A percentile compares a stretch with the other conserved stretches of the same genome.
Conservation (phyloP, 2,329 filamentous ascomycete species). For the Fusarium sublunatum region DNA sequence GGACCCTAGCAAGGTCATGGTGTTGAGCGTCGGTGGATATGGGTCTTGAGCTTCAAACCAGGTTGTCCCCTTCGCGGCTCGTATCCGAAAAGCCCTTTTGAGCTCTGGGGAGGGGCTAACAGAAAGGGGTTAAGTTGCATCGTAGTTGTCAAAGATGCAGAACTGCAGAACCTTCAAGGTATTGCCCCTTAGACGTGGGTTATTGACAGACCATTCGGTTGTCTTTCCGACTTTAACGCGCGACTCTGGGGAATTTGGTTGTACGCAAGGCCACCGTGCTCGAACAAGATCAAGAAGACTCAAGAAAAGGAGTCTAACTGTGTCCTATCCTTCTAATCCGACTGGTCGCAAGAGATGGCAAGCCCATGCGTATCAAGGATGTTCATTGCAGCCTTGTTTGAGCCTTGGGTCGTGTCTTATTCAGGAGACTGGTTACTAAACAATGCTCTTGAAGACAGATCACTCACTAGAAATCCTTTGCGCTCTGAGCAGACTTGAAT, state of each 20-base stretch:
- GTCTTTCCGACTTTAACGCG: constrained; percentile 5
- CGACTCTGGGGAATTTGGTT: constrained; percentile 3
- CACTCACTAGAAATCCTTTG: constrained; percentile 6
- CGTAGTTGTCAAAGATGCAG: neutral
- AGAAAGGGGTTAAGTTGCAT: constrained; percentile 8
- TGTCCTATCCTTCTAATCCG: neutral
- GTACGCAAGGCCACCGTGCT: constrained; percentile 18
- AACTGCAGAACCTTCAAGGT: neutral
- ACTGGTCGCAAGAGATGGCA: neutral
- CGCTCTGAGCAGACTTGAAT: neutral
- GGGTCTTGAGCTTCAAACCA: constrained; percentile 18
- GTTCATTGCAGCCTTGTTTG: neutral
- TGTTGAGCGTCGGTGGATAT: constrained; percentile 21
- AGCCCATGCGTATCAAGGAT: neutral
- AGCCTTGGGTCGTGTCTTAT: neutral
- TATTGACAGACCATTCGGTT: constrained; percentile 4
- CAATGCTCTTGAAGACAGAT: neutral
- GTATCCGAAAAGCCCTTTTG: constrained; percentile 21
- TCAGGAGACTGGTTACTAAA: neutral
- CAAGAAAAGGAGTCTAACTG: neutral
- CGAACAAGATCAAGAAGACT: constrained; percentile 5
- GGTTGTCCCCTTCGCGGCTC: constrained; percentile 25
- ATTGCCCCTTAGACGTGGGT: neutral
- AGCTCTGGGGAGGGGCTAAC: constrained; percentile 1
- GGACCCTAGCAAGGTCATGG: constrained; percentile 21